A percentile compares a stretch with the other conserved stretches of the same genome.
These are phyloP conservation scores for Schizosaccharomyces cryophilus DNA, from an alignment of 805 yeast genomes.

Conservation along the genomic window DNA sequence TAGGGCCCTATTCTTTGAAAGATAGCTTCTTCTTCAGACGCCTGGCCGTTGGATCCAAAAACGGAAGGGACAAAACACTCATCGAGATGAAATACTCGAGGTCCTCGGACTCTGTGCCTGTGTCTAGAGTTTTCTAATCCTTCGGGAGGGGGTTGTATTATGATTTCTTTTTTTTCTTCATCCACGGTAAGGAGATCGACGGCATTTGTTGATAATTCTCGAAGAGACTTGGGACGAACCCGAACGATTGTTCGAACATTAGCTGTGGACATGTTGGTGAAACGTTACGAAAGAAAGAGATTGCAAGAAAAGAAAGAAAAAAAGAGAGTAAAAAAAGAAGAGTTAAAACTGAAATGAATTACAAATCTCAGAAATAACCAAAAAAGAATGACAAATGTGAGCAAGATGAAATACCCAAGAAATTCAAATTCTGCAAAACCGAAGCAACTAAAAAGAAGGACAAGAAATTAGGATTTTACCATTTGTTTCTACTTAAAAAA, in stretches of 20 bases:
- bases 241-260: neutral
- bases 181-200: neutral
- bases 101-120: neutral
- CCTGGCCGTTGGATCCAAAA: neutral
- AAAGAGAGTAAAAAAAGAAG: neutral
- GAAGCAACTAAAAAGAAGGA: neutral
- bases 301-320: neutral
- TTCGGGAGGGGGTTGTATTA: neutral
- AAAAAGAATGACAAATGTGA: too few species aligned
- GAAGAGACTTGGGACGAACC: neutral
- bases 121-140: neutral
- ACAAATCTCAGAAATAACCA: too few species aligned
- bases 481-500: neutral
- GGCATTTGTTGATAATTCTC: neutral
- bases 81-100: neutral
- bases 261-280: neutral
- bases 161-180: neutral
- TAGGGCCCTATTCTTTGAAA: neutral
- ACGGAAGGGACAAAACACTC: neutral
- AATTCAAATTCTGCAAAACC: too few species aligned
- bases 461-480: neutral
- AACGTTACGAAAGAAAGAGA: neutral
- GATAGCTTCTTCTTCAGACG: neutral
- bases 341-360: too few species aligned
- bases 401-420: too few species aligned